A percentile compares a stretch with the other conserved stretches of the same genome.
phyloP scores from a whole-genome alignment of 805 yeast genomes.

The Metschnikowia bowlesiae region DNA sequence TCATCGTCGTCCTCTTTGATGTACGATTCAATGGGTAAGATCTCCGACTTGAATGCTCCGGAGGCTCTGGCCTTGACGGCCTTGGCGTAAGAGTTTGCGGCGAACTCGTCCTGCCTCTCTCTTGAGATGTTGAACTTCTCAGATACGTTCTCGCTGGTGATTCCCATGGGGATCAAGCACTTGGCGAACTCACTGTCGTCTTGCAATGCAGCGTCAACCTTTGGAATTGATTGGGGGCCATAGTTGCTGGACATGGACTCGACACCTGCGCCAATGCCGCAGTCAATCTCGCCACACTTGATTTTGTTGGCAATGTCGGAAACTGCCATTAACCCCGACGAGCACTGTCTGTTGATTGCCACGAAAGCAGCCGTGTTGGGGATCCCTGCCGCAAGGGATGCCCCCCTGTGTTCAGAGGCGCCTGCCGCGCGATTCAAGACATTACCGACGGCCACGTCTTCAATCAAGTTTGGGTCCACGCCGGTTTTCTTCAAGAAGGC shows the following conservation, averaged over 20 bases:
- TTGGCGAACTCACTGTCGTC: slow-evolving; percentile 43
- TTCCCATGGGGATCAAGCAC: slow-evolving; percentile 94
- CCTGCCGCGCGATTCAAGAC: slow-evolving; percentile 93
- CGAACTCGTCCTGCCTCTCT: slow-evolving; percentile 77
- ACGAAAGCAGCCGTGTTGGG: slow-evolving; percentile 75
- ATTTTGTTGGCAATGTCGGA: slow-evolving; percentile 89
- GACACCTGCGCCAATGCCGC: slow-evolving; percentile 90
- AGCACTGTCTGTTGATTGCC: slow-evolving; percentile 91
- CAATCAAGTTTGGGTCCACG: slow-evolving; percentile 52
- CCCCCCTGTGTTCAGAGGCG: slow-evolving; percentile 91
- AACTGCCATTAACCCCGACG: slow-evolving; percentile 88
- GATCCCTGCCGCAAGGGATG: slow-evolving; percentile 84
- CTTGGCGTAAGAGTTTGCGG: slow-evolving; percentile 80
- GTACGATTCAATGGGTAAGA: slow-evolving; percentile 71
- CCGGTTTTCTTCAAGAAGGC: slow-evolving; percentile 54
- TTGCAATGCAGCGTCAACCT: slow-evolving; percentile 31
- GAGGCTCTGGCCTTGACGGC: slow-evolving; percentile 68
- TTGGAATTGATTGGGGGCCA: slow-evolving; percentile 72
- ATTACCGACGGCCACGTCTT: slow-evolving; percentile 86
- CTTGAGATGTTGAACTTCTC: slow-evolving; percentile 60
- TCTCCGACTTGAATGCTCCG: slow-evolving; percentile 85
- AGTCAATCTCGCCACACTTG: slow-evolving; percentile 77
- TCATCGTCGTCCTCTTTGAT: slow-evolving; percentile 52
- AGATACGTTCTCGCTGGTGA: slow-evolving; percentile 90
- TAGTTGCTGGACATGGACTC: slow-evolving; percentile 91